phyloP scores from a whole-genome alignment of 257 asterid species.

The Verbascum thapsus region DNA sequence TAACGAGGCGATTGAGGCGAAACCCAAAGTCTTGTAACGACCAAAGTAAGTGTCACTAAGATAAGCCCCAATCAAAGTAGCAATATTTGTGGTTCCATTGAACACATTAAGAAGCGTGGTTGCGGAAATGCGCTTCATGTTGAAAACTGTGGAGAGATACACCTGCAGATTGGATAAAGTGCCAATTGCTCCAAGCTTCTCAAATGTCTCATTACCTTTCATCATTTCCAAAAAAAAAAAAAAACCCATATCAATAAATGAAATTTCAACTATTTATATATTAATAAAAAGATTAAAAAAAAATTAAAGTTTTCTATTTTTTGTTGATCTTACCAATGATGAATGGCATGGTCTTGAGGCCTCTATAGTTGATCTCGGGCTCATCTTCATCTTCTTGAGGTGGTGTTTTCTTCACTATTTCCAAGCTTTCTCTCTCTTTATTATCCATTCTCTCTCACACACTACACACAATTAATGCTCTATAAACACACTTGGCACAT shows the following conservation, averaged over 20 bases:
- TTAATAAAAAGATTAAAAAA: not conserved
- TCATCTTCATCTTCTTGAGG: slow-evolving; percentile 13
- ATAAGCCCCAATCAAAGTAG: slow-evolving; percentile 72
- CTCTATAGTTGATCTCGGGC: slow-evolving; percentile 38
- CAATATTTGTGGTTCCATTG: slow-evolving; percentile 70
- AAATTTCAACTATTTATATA: slow-evolving; percentile 8
- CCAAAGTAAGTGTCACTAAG: slow-evolving; percentile 69
- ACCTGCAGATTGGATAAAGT: slow-evolving; percentile 58
- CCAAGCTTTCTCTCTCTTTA: slow-evolving; percentile 28
- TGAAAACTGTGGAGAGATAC: slow-evolving; percentile 70
- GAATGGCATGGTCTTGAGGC: slow-evolving; percentile 46
- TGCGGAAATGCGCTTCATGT: slow-evolving; percentile 58
- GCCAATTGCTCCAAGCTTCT: slow-evolving; percentile 87
- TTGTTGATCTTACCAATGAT: slow-evolving; percentile 35
- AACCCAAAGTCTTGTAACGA: slow-evolving; percentile 67
- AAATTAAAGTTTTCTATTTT: too few relatives aligned
- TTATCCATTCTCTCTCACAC: slow-evolving; percentile 30
- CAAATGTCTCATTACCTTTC: slow-evolving; percentile 78
- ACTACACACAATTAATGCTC: slow-evolving; percentile 1
- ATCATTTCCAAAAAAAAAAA: not conserved
- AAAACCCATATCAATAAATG: too few relatives aligned
- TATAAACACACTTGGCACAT: not conserved
- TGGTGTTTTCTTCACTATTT: slow-evolving; percentile 21
- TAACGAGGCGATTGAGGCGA: slow-evolving; percentile 55
- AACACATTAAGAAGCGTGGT: slow-evolving; percentile 57